Evolutionary conservation across 495 filamentous ascomycete species (phyloP).

Genomic region (Filosporella fistucella): DNA sequence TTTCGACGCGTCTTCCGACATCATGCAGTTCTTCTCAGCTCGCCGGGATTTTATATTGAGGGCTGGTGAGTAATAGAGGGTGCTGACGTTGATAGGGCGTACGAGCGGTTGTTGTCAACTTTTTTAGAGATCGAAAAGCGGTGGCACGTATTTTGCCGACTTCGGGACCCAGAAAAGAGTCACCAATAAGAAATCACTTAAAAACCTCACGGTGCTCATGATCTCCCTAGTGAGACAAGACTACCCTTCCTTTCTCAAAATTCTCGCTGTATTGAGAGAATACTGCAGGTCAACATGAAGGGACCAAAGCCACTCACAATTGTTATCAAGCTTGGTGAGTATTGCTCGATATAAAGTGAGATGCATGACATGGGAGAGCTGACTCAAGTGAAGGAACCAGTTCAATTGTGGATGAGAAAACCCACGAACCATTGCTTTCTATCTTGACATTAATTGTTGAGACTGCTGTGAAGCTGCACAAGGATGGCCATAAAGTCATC

Average conservation of each 20-base stretch:
- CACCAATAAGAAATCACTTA: no score
- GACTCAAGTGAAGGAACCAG: slow-evolving; percentile 70
- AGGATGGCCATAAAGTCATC: slow-evolving; percentile 90
- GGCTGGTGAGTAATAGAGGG: no score
- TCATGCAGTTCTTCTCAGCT: no score
- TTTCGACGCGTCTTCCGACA: background rate
- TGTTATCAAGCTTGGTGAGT: slow-evolving; percentile 25
- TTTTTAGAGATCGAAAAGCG: no score
- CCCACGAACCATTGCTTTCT: slow-evolving; percentile 92
- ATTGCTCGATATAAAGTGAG: background rate
- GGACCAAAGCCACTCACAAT: slow-evolving; percentile 37
- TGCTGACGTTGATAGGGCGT: no score
- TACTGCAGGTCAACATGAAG: slow-evolving; percentile 32
- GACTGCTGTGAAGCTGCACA: slow-evolving; percentile 76
- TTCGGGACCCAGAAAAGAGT: no score
- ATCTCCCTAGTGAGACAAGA: no score
- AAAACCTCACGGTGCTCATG: no score
- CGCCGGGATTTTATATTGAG: no score
- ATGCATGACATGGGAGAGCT: background rate
- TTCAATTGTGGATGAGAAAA: slow-evolving; percentile 95
- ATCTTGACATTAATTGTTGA: slow-evolving; percentile 88
- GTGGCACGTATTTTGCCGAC: no score
- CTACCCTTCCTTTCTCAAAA: background rate
- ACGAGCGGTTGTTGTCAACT: no score
- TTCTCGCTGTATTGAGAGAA: background rate